Evolutionary conservation across 2,329 filamentous ascomycete genomes (phyloP).

Genomic region (Biscogniauxia mediterranea): DNA sequence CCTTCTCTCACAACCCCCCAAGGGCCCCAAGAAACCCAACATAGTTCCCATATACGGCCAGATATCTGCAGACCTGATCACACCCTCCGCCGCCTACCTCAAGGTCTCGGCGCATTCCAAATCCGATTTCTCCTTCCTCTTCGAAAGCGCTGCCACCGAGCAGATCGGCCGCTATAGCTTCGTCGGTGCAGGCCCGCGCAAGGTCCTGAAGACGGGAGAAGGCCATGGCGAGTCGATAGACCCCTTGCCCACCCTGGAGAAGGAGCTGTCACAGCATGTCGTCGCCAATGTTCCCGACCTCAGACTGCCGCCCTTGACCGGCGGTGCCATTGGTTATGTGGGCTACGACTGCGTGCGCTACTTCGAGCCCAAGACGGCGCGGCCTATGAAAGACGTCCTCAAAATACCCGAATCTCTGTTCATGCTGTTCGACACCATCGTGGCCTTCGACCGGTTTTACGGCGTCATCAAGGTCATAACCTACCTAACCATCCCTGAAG

Average conservation of each 20-base stretch:
- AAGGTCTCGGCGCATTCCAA: conserved; percentile 77
- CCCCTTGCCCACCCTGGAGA: conserved; percentile 78
- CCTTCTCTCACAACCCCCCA: conserved; percentile 38
- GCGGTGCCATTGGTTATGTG: conserved; percentile 93
- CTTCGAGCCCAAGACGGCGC: conserved; percentile 94
- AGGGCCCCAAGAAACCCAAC: conserved; percentile 53
- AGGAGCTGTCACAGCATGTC: conserved; percentile 73
- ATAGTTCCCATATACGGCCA: conserved; percentile 80
- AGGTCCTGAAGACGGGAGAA: conserved; percentile 82
- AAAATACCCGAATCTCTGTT: conserved; percentile 91
- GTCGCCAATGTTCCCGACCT: conserved; percentile 83
- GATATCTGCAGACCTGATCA: conserved; percentile 88
- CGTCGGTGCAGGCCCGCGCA: conserved; percentile 75
- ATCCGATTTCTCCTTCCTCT: conserved; percentile 85
- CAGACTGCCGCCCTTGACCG: conserved; percentile 79
- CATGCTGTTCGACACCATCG: conserved; percentile 93
- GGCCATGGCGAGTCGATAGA: conserved; percentile 83
- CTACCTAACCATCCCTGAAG: conserved; percentile 70
- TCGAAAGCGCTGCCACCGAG: conserved; percentile 93
- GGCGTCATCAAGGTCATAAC: conserved; percentile 92
- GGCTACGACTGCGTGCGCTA: conserved; percentile 97
- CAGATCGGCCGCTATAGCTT: conserved; percentile 95
- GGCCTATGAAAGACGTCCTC: conserved; percentile 83
- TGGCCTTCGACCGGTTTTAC: conserved; percentile 93
- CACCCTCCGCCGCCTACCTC: conserved; percentile 90